Base-by-base conservation (phyloP, 345 rosid species). In the Conringia planisiliqua region DNA sequence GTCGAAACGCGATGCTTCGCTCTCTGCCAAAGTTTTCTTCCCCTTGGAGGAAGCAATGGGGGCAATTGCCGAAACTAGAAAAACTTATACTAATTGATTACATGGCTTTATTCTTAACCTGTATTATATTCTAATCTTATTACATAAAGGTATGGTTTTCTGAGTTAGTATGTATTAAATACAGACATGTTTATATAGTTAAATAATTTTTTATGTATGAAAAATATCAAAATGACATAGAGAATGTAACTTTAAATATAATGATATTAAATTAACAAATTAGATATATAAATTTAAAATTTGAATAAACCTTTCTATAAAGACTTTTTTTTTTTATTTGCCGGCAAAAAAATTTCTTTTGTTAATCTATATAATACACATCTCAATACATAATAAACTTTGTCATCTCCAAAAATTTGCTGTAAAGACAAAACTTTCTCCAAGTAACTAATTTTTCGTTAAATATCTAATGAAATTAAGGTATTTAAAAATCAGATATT, bases 11-110 rank as follows among this genome's bases (percentile, higher is more conserved):
- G 46, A 67, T 47, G 68, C 73, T 67, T 75, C 73, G 61, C 52
- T 50, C 68, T 67, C 54, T 30, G 44, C 59, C 2, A 29, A 75
- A 75, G 54, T 48, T 50, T 48, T 38, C 68, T 75, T 47, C 66
- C 32, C 47, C 66, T 74, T 66, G 10, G 50, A 66, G 65, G 27
- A 72, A 54, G 17, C 22, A 33, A 68, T 30, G 39, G 13, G 7
- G 36, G 40, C 62, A 72, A 9, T 67, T 44, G 56, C 38, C 63
- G 1, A 42, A 30, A 57, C 65, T 10, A 70, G 33, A 67, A 52
- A 8, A 33, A 35, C 36, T 32, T 50, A 50, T 50, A 50, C 2
- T 50, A 13, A 51, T 51, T 51, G 1, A 51, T 10, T 11, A 51
- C 14, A 1, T 35, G 10, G n/a, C 6, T 48, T 48, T 48, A 18